Base-by-base conservation (phyloP, 768 basidiomycete species). In the Suillus tomentosus region DNA sequence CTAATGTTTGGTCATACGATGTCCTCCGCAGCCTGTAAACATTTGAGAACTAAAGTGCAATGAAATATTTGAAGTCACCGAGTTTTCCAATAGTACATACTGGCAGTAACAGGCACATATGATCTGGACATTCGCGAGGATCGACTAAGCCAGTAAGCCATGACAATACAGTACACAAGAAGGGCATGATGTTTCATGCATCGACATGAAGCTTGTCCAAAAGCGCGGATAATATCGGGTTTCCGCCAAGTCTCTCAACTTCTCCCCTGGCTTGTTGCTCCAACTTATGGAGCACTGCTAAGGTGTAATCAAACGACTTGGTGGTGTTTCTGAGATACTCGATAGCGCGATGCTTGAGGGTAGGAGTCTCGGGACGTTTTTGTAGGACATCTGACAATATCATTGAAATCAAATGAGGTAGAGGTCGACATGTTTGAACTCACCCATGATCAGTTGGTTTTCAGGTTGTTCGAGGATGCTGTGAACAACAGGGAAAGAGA, bases 401-500 rank as follows among this genome's bases (percentile, higher is more conserved):
- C 24, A 31, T 17, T 57, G 39, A 56, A 36, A 27, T 39, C 8
- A 22, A 47, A 27, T 27, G 10, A 61, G 13, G 6, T 24, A 22
- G 31, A 45, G 51, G 62, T n/a, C 14, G 40, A 53, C 36, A 36
- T 47, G 31, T 60, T 24, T 27, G 13, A 50, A 80, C 88, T 65
- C 67, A 94, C 94, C 94, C 55, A 95, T 79, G 19, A 97, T 82
- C 74, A 89, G 88, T 19, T 87, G 82, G 71, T 92, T 93, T 2
- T 86, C 82, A 15, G 78, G 80, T 74, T 95, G 86, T 10, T 91
- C 86, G 24, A 89, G 86, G 42, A 96, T 88, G n/a, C 89, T 87
- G 73, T 96, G 95, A 0, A 97, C 89, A 58, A 96, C 82, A 0
- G 94, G 94, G 77, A 97, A 97, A 8, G 92, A 94, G 78, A 97